Evolutionary conservation across 768 basidiomycete genomes (phyloP).

Genomic region (Lepiota subincarnata): DNA sequence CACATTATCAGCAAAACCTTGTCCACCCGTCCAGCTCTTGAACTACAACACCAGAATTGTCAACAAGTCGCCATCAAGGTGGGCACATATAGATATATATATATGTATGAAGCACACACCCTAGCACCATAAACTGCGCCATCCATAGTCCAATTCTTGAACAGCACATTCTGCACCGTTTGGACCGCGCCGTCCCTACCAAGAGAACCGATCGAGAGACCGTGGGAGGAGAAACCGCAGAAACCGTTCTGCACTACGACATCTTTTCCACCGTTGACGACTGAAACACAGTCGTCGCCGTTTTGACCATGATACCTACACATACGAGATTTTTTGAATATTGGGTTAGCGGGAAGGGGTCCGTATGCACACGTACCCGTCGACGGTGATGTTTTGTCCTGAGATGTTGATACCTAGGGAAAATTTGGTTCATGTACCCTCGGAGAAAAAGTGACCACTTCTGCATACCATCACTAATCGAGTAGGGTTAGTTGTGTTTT

Average conservation of each 20-base stretch:
- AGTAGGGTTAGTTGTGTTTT: neutral
- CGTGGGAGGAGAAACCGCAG: constrained; percentile 45
- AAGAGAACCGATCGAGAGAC: constrained; percentile 43
- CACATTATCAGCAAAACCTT: constrained; percentile 43
- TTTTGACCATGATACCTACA: constrained; percentile 38
- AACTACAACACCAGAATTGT: constrained; percentile 24
- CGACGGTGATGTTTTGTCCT: constrained; percentile 36
- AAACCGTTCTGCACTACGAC: constrained; percentile 41
- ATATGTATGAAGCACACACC: constrained; percentile 19
- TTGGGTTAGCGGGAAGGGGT: neutral
- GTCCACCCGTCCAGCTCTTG: constrained; percentile 47
- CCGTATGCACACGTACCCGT: constrained; percentile 21
- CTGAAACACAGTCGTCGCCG: constrained; percentile 46
- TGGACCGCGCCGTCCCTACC: constrained; percentile 36
- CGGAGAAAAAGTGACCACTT: neutral
- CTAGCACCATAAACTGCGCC: constrained; percentile 45
- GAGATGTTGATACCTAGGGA: constrained; percentile 30
- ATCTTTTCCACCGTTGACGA: constrained; percentile 41
- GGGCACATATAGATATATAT: neutral
- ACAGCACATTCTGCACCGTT: constrained; percentile 39
- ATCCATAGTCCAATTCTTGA: constrained; percentile 47
- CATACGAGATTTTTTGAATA: neutral
- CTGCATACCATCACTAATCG: constrained; percentile 9
- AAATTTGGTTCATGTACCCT: neutral
- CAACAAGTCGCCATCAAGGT: neutral